Evolutionary conservation across 768 basidiomycete species (phyloP), one percentile per base, ranked within the genome.

Genomic region (Cystofilobasidium macerans): DNA sequence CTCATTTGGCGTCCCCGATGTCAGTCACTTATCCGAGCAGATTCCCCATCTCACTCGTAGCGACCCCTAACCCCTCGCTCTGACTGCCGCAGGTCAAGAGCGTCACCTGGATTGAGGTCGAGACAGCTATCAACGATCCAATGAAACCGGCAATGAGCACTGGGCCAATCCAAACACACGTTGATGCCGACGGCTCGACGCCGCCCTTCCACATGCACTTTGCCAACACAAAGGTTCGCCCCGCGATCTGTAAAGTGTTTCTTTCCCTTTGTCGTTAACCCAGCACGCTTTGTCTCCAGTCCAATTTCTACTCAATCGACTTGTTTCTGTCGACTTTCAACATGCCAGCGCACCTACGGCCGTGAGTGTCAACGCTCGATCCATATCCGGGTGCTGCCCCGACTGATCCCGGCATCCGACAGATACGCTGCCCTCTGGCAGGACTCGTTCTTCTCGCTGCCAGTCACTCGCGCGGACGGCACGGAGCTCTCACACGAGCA

Each of bases 141-240:
- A 76, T 77, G 51, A 76, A 77, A 42, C 43, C 61, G 18, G 56
- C 38, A 7, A 33, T 45, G 20, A 70, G 67, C 43, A 68, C 64
- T 0, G 74, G 73, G 9, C 78, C 79, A 9, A 79, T 95, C 26
- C 78, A 81, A 64, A 78, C 79, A 65, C 82, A 87, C 72, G 78
- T 99, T 30, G 79, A 82, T 61, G 74, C 77, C 3, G 91, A 95
- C 70, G 86, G 85, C 3, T 73, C 79, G 2, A 74, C 81, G 3
- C 74, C 93, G 38, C 84, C 94, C 8, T 93, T 91, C 78, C 93
- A 92, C 74, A 83, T 94, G 13, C 86, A 95, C 72, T 99, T 89
- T 72, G 88, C 95, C 71, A 89, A 93, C 75, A 90, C 94, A 57
- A 83, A 90, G 79, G 92, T 88, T 77, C 26, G 30, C 14, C 4